Evolutionary conservation across 2,329 filamentous ascomycete species (phyloP), one percentile per base, ranked within the genome.

Genomic region (Aspergillus fumigatus): DNA sequence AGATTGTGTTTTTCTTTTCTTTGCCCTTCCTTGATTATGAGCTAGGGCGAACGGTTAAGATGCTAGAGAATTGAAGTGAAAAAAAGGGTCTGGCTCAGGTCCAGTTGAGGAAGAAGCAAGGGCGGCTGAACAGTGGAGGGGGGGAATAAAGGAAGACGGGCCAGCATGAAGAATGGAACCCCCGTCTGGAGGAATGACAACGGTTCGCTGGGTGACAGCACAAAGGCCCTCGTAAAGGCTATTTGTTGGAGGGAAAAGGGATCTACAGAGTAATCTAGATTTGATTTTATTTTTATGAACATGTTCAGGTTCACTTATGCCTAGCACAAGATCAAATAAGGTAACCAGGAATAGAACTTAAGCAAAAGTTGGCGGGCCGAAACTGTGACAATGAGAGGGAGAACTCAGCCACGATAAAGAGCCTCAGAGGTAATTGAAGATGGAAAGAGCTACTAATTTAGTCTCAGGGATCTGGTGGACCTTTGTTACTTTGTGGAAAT

Each of bases 161-260:
- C 41, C 53, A 55, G 43, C 21, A 8, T 47, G 21, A 47, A 6
- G 52, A 53, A 47, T 25, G 40, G 40, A 54, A 49, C 26, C 35
- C 35, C 55, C 50, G 53, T 47, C 53, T 57, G 57, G 59, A 57
- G 56, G 56, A 59, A 60, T 56, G 57, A 58, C 48, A 40, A 14
- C 17, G 43, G 43, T 47, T 47, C 43, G 21, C 43, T 47, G 43
- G 43, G 21, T 25, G 35, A 41, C 47, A 27, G 17, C 29, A 43
- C 47, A 41, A 32, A 32, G 48, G 25, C 3, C 45, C 49, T 25
- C 35, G 14, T 19, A 35, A 43, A 48, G 11, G 29, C 50, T 25
- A 35, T 52, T 40, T 29, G 52, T 26, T 29, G 21, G 52, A 53
- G 27, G 40, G 38, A 47, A 49, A 55, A 23, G n/a, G 38, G 41